phyloP scores from a whole-genome alignment of 2,329 filamentous ascomycete species.

The Metarhizium album region DNA sequence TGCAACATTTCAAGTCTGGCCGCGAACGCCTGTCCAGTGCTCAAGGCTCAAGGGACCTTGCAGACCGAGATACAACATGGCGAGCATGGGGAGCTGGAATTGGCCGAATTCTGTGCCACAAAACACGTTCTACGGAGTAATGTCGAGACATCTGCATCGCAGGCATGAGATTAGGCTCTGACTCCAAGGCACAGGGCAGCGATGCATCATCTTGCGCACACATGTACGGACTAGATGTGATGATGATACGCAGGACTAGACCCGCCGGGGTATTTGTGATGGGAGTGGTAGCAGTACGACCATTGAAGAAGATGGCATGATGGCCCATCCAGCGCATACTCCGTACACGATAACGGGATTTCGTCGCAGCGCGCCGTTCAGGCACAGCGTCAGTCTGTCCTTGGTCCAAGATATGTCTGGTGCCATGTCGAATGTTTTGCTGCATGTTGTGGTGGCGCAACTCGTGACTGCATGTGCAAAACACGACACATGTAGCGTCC shows the following conservation, averaged over 20 bases:
- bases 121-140: not conserved
- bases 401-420: not conserved
- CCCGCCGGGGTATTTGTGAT: too few species aligned
- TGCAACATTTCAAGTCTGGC: not conserved
- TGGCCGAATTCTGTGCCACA: not conserved
- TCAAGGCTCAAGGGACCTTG: not conserved
- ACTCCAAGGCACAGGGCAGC: too few species aligned
- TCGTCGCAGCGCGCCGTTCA: not conserved
- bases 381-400: not conserved
- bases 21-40: not conserved
- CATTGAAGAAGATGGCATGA: too few species aligned
- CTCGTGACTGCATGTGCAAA: not conserved
- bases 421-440: too few species aligned
- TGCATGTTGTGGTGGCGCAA: not conserved
- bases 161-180: not conserved
- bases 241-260: too few species aligned
- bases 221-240: too few species aligned
- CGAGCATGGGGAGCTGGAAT: not conserved
- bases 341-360: not conserved
- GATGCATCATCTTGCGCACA: too few species aligned
- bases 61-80: not conserved
- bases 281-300: too few species aligned
- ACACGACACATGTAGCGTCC: not conserved
- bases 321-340: not conserved
- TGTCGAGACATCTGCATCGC: not conserved